Percentiles rank a stretch among this genome's conserved stretches.
Evolutionary conservation across 1,284 basidiomycete species (phyloP).

Genomic region (Termitomyces sp.): DNA sequence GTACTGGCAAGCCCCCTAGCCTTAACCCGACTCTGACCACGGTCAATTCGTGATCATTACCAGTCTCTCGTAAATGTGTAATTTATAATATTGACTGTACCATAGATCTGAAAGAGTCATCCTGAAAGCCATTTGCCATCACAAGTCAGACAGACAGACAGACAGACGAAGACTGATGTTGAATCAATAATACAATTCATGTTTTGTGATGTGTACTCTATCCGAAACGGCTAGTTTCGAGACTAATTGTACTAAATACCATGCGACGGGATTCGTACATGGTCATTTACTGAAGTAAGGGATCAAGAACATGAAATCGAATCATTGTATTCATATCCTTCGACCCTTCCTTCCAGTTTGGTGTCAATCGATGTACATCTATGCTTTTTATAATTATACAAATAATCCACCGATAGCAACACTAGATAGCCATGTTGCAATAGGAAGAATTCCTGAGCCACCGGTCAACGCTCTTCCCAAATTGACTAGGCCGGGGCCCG

Average conservation of each 20-base stretch:
- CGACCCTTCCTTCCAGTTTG: background rate
- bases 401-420: conserved; percentile 41
- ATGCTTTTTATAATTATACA: conserved; percentile 16
- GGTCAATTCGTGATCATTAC: conserved; percentile 12
- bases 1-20: conserved; percentile 28
- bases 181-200: too few relatives aligned
- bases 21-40: conserved; percentile 17
- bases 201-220: too few relatives aligned
- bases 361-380: background rate
- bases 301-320: background rate
- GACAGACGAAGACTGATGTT: too few relatives aligned
- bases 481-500: conserved; percentile 54
- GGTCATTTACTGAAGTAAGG: background rate
- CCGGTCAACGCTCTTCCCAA: conserved; percentile 42
- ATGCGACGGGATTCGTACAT: too few relatives aligned
- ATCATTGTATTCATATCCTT: background rate
- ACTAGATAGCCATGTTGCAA: conserved; percentile 37
- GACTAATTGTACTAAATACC: too few relatives aligned
- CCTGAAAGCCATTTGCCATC: too few relatives aligned
- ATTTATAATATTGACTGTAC: conserved; percentile 1
- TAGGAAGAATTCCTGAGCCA: conserved; percentile 27
- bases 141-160: too few relatives aligned
- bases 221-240: too few relatives aligned
- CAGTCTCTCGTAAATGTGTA: conserved; percentile 3
- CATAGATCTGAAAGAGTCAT: background rate